Evolutionary conservation across 1,139 yeast genomes (phyloP).

Genomic region (Lodderomyces metapsilosis): DNA sequence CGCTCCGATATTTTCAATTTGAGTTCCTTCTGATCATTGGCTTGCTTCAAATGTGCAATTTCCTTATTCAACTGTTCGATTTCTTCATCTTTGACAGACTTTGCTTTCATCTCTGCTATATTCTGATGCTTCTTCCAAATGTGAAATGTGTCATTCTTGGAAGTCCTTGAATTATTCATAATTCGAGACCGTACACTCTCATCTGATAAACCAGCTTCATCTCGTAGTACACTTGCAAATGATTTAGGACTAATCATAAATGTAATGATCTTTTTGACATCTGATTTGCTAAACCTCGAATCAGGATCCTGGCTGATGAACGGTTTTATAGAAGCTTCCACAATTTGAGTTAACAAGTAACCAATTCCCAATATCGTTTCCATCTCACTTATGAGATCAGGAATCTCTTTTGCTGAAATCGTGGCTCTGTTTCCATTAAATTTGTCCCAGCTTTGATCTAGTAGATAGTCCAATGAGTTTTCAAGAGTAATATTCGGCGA

Average conservation of each 20-base stretch:
- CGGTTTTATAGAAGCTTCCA: constrained; percentile 23
- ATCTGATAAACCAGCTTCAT: constrained; percentile 22
- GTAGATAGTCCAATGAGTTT: constrained; percentile 16
- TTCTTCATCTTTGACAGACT: constrained; percentile 22
- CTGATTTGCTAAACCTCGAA: constrained; percentile 27
- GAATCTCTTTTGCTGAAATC: constrained; percentile 29
- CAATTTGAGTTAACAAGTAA: constrained; percentile 25
- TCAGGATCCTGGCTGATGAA: constrained; percentile 29
- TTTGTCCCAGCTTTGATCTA: constrained; percentile 31
- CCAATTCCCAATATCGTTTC: constrained; percentile 23
- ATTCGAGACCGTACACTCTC: constrained; percentile 15
- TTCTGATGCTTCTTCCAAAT: background rate
- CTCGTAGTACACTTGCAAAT: constrained; percentile 25
- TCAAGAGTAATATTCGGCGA: background rate
- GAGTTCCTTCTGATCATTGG: background rate
- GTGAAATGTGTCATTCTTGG: background rate
- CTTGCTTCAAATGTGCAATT: constrained; percentile 3
- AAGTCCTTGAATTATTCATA: background rate
- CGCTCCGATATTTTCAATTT: background rate
- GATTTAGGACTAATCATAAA: constrained; percentile 24
- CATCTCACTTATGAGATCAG: constrained; percentile 26
- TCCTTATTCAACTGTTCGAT: constrained; percentile 19
- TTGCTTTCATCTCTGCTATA: constrained; percentile 13
- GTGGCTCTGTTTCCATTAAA: constrained; percentile 17
- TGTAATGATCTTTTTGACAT: constrained; percentile 28